Evolutionary conservation across 2,329 filamentous ascomycete genomes (phyloP).

Genomic region (Geosmithia flava): DNA sequence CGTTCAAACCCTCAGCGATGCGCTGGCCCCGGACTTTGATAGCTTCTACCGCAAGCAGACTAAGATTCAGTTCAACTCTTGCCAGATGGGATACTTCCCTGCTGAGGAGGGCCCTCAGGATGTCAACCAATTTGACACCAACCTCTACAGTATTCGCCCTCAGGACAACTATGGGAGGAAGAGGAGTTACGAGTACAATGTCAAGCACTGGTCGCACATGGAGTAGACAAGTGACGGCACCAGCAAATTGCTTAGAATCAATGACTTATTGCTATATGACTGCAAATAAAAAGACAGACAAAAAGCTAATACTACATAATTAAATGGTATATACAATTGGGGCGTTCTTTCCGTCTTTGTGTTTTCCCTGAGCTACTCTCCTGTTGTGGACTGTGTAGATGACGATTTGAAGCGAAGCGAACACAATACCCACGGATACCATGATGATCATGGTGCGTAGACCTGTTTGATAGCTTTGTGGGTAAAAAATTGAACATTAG

Average conservation of each 20-base stretch:
- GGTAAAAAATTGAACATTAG: background rate
- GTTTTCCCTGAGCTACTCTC: conserved; percentile 10
- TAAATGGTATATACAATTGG: background rate
- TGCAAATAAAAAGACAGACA: too few relatives aligned
- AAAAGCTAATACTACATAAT: background rate
- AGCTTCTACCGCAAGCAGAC: conserved; percentile 35
- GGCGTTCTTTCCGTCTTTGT: background rate
- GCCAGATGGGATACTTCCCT: conserved; percentile 40
- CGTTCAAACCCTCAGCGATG: conserved; percentile 36
- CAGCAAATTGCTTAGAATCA: too few relatives aligned
- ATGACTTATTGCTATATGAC: too few relatives aligned
- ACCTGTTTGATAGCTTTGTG: conserved; percentile 26
- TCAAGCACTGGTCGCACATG: background rate
- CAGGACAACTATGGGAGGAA: background rate
- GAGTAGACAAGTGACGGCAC: background rate
- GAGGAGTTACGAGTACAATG: background rate
- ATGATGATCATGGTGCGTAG: conserved; percentile 31
- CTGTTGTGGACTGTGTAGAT: conserved; percentile 25
- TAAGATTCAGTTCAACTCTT: conserved; percentile 36
- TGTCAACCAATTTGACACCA: background rate
- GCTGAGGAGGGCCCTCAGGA: conserved; percentile 36
- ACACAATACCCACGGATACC: conserved; percentile 24
- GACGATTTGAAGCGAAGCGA: conserved; percentile 23
- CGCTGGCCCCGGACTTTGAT: conserved; percentile 33
- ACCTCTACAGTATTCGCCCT: background rate